Percentiles rank a stretch among this genome's conserved stretches.
Conservation (phyloP, 139 green algal genomes). For the Tetradesmus lagerheimii region DNA sequence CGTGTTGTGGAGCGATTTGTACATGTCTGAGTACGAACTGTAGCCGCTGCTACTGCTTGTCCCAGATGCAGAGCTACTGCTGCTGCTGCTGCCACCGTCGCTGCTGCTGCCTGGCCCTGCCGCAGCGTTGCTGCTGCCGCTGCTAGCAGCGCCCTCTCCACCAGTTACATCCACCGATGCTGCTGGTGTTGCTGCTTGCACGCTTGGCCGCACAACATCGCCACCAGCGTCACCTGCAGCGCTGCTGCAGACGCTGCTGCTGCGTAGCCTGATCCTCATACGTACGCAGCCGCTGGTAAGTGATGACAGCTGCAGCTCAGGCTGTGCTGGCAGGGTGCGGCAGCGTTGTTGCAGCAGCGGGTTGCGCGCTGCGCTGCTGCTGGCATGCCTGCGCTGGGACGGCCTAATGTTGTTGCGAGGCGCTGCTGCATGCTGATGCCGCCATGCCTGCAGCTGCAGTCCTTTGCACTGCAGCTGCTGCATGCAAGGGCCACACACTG, state of each 20-base stretch:
- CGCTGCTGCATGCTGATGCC: neutral
- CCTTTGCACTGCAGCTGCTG: slow-evolving; percentile 30
- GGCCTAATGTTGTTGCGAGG: neutral
- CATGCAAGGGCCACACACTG: slow-evolving; percentile 15
- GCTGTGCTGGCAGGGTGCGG: neutral
- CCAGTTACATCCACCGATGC: neutral
- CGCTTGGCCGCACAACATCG: slow-evolving; percentile 29
- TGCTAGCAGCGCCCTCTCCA: neutral
- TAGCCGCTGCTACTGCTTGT: neutral
- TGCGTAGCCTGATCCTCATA: neutral
- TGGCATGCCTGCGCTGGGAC: neutral
- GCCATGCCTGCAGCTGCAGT: slow-evolving; percentile 34
- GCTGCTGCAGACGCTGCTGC: neutral
- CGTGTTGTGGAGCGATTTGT: slow-evolving; percentile 11
- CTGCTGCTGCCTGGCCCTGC: slow-evolving; percentile 15
- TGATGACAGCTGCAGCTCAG: neutral
- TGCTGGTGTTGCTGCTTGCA: slow-evolving; percentile 15
- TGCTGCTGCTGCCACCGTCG: neutral
- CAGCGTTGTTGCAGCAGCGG: neutral
- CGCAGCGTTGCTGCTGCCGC: neutral
- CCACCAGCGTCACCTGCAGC: slow-evolving; percentile 1
- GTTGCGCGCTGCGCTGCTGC: neutral
- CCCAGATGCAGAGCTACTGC: neutral
- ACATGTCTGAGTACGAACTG: slow-evolving; percentile 15
- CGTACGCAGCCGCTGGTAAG: neutral